phyloP scores from a whole-genome alignment of 2,329 filamentous ascomycete genomes.

The Colletotrichum tabaci region DNA sequence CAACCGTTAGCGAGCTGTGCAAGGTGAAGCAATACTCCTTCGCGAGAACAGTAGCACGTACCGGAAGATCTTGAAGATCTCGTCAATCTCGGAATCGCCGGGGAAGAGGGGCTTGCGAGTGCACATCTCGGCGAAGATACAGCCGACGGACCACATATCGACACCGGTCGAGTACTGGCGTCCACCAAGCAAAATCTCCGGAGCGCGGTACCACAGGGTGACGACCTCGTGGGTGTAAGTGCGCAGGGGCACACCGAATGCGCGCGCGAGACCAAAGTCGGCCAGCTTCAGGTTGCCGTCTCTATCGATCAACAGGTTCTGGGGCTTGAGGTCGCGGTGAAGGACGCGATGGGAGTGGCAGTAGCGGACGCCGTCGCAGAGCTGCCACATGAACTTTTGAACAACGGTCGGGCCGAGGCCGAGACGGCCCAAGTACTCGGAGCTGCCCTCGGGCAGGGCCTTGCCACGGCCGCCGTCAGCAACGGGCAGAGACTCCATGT shows the following conservation, averaged over 20 bases:
- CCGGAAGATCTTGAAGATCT: conserved; percentile 95
- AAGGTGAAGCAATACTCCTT: conserved; percentile 11
- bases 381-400: conserved; percentile 93
- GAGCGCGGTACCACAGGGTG: conserved; percentile 92
- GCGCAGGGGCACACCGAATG: conserved; percentile 90
- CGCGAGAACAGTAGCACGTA: conserved; percentile 55
- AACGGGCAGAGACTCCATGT: conserved; percentile 92
- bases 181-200: conserved; percentile 91
- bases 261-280: conserved; percentile 90
- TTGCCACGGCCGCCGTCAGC: conserved; percentile 89
- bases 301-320: conserved; percentile 89
- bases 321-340: conserved; percentile 90
- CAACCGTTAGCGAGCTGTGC: conserved; percentile 43
- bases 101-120: conserved; percentile 94
- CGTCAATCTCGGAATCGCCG: conserved; percentile 90
- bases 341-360: conserved; percentile 91
- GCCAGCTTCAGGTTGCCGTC: conserved; percentile 92
- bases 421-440: conserved; percentile 73
- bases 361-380: conserved; percentile 87
- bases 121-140: conserved; percentile 97
- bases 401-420: conserved; percentile 86
- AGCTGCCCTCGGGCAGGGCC: conserved; percentile 84
- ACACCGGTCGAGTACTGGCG: conserved; percentile 95
- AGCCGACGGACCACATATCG: conserved; percentile 96
- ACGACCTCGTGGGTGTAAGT: conserved; percentile 98